Evolutionary conservation across 495 filamentous ascomycete species (phyloP).

Genomic region (Hypoxylon lenormandii): DNA sequence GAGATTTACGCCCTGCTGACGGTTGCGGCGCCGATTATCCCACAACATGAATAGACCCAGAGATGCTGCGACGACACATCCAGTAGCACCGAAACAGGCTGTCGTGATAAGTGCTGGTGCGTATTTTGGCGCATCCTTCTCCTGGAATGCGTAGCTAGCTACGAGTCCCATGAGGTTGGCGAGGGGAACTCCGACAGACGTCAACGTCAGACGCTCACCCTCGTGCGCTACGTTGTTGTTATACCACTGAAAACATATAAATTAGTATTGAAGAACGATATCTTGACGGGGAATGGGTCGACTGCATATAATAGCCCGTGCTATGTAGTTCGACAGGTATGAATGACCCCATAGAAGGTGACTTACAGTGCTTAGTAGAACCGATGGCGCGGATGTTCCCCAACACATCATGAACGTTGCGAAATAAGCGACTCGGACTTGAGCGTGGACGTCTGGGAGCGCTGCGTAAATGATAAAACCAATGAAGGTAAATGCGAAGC

Average conservation of each 20-base stretch:
- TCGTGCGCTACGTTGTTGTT: constrained; percentile 86
- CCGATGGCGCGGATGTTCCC: constrained; percentile 70
- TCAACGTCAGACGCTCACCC: constrained; percentile 75
- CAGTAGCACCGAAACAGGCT: constrained; percentile 75
- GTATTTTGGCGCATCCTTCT: constrained; percentile 77
- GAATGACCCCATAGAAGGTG: constrained; percentile 35
- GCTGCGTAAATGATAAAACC: constrained; percentile 81
- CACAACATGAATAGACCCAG: constrained; percentile 76
- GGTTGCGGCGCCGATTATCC: constrained; percentile 75
- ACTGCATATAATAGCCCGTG: not conserved
- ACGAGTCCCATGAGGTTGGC: constrained; percentile 87
- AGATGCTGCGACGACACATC: constrained; percentile 66
- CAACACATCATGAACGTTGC: constrained; percentile 87
- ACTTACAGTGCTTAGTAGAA: constrained; percentile 63
- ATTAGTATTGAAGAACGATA: not conserved
- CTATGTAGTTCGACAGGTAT: not conserved
- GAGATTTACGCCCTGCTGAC: constrained; percentile 68
- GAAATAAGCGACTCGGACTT: constrained; percentile 77
- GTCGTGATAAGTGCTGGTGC: constrained; percentile 78
- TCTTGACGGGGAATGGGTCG: not conserved
- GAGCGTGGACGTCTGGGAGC: constrained; percentile 68
- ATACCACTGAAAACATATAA: constrained; percentile 65
- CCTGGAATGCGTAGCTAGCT: constrained; percentile 77
- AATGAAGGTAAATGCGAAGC: constrained; percentile 77
- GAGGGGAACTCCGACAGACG: constrained; percentile 77